These are phyloP conservation scores for Russula foetens DNA, from an alignment of 768 basidiomycete genomes.

Conservation along the genomic window DNA sequence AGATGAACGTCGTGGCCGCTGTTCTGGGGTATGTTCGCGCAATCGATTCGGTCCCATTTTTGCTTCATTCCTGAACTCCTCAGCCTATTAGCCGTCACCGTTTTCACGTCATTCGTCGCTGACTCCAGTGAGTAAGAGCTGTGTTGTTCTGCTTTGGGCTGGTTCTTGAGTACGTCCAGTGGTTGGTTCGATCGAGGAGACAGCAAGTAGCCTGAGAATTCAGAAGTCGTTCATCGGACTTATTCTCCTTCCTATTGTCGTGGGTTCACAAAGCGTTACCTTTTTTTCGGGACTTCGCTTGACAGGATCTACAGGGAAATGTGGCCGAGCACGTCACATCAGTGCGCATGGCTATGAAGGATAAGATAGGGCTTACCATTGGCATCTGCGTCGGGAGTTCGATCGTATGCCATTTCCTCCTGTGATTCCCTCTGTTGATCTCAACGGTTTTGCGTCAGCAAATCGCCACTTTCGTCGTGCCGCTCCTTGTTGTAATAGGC, in stretches of 20 bases:
- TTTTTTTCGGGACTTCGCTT: not conserved
- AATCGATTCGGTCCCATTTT: not conserved
- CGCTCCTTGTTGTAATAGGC: slow-evolving; percentile 79
- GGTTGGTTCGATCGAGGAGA: slow-evolving; percentile 89
- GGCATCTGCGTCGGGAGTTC: slow-evolving; percentile 76
- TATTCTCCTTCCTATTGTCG: slow-evolving; percentile 83
- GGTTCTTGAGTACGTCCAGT: slow-evolving; percentile 34
- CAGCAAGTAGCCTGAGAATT: slow-evolving; percentile 69
- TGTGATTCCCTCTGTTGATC: not conserved
- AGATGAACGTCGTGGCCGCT: slow-evolving; percentile 70
- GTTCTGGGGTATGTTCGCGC: slow-evolving; percentile 36
- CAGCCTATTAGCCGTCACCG: slow-evolving; percentile 65
- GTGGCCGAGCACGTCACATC: slow-evolving; percentile 85
- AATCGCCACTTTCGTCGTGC: slow-evolving; percentile 83
- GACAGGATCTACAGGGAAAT: slow-evolving; percentile 45
- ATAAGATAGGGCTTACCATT: slow-evolving; percentile 66
- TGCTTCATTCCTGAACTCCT: not conserved
- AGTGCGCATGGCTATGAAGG: slow-evolving; percentile 84
- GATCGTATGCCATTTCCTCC: slow-evolving; percentile 43
- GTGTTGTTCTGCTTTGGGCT: not conserved
- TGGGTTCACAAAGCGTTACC: slow-evolving; percentile 28
- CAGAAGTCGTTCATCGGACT: slow-evolving; percentile 82
- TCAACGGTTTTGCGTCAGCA: slow-evolving; percentile 37
- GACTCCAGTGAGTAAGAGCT: slow-evolving; percentile 58
- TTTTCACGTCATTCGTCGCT: slow-evolving; percentile 82